These are phyloP conservation scores for Pichia sp. DNA, from an alignment of 1,139 yeast genomes.

Conservation along the genomic window DNA sequence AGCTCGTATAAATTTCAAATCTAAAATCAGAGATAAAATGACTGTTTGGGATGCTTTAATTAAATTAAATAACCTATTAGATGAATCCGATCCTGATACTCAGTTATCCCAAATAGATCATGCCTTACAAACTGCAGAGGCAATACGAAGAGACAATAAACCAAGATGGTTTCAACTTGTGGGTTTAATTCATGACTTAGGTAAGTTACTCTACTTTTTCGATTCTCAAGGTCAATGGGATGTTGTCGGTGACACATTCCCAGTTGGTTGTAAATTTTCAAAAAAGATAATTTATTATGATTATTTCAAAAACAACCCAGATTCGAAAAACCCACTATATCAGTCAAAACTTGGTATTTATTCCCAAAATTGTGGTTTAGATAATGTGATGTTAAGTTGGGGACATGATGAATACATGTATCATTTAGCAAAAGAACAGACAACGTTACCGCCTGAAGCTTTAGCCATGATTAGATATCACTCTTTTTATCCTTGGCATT, in stretches of 20 bases:
- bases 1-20: conserved; percentile 64
- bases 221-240: conserved; percentile 77
- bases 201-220: conserved; percentile 60
- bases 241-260: conserved; percentile 77
- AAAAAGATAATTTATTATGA: conserved; percentile 56
- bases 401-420: conserved; percentile 79
- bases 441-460: conserved; percentile 58
- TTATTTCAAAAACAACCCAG: conserved; percentile 55
- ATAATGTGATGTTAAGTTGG: conserved; percentile 70
- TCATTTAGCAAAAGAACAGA: conserved; percentile 59
- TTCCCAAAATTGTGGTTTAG: conserved; percentile 58
- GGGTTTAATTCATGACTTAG: conserved; percentile 66
- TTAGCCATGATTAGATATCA: conserved; percentile 72
- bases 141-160: conserved; percentile 57
- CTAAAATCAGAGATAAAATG: conserved; percentile 59
- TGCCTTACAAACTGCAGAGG: conserved; percentile 72
- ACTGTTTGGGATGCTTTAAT: conserved; percentile 68
- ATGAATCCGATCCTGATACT: conserved; percentile 72
- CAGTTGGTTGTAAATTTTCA: conserved; percentile 65
- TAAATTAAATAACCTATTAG: conserved; percentile 54
- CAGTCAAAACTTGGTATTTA: conserved; percentile 64
- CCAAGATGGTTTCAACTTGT: conserved; percentile 76
- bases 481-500: conserved; percentile 74
- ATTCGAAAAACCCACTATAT: conserved; percentile 56
- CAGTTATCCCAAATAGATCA: conserved; percentile 71